Evolutionary conservation across 345 rosid genomes (phyloP), one percentile per base, ranked within the genome.

Genomic region (Gossypium ekmanianum): DNA sequence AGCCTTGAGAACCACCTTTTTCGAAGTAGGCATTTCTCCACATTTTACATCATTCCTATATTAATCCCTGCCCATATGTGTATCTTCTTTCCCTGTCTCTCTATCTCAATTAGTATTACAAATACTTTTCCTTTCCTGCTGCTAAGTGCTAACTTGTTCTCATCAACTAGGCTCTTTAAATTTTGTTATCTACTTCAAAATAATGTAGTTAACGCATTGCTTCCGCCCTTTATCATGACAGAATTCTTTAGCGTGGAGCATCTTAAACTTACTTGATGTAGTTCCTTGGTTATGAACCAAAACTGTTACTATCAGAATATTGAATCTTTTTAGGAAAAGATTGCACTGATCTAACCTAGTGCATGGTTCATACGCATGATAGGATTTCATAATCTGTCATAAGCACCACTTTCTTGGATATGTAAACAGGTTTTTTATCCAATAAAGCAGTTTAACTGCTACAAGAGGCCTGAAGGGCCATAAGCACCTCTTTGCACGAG

Each of bases 1-100:
- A 95, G 99, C 80, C 96, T 95, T 63, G 99, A 93, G 85, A 92
- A 95, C 80, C 97, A 91, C 80, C 94, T 92, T 56, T 95, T 95
- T 75, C 91, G 98, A 84, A 92, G 98, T 94, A 92, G 47, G 85
- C 73, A 22, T 20, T 61, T 51, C 24, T 68, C 26, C 50, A 0
- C n/a, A 27, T 26, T 48, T 24, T 14, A 2, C 52, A 5, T 6
- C 1, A 39, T 63, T 39, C 68, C 2, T 9, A 0, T 26, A 26
- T 26, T 12, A 2, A 61, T 61, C 41, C 66, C 22, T 57, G 11
- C 45, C 34, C 8, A 14, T 29, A 4, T 13, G 41, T 41, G 4
- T 13, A 5, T 12, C 9, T 26, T 61, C 3, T 12, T 61, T 61
- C 41, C 3, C 29, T 20, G 16, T 58, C 17, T 58, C 3, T 58